Conservation (phyloP, 2,329 filamentous ascomycete species). For the Aureobasidium sp. region DNA sequence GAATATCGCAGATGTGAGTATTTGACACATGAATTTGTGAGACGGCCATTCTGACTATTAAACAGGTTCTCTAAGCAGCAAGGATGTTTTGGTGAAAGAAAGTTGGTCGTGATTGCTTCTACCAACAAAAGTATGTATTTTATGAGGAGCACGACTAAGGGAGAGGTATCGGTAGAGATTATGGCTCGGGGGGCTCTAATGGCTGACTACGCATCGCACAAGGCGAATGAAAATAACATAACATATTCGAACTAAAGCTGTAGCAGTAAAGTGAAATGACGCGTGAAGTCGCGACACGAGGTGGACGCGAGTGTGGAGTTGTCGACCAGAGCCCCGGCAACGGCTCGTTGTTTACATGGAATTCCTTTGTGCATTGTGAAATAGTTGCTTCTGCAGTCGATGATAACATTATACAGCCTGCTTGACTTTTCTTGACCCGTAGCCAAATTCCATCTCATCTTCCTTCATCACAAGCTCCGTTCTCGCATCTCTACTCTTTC, state of each 20-base stretch:
- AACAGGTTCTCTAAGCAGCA: slow-evolving; percentile 2
- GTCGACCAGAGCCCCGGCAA: not conserved
- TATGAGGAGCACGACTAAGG: not conserved
- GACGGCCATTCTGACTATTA: not conserved
- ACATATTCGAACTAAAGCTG: not conserved
- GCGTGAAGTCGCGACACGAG: not conserved
- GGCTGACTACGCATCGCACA: not conserved
- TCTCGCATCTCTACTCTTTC: not conserved
- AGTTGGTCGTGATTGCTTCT: not conserved
- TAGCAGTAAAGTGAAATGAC: not conserved
- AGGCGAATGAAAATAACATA: not conserved
- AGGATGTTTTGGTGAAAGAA: not conserved
- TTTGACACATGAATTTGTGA: not conserved
- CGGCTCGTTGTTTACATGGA: slow-evolving; percentile 7
- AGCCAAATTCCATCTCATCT: not conserved
- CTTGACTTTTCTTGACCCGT: slow-evolving; percentile 1
- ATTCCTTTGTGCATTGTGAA: not conserved
- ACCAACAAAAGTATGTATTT: not conserved
- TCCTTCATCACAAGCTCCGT: not conserved
- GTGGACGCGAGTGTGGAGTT: not conserved
- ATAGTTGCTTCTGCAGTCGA: not conserved
- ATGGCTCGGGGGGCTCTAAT: not conserved
- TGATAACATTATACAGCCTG: not conserved
- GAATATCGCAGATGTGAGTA: slow-evolving; percentile 35
- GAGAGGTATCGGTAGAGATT: not conserved